phyloP scores from a whole-genome alignment of 306 rosid genomes.

The Prunus padus region DNA sequence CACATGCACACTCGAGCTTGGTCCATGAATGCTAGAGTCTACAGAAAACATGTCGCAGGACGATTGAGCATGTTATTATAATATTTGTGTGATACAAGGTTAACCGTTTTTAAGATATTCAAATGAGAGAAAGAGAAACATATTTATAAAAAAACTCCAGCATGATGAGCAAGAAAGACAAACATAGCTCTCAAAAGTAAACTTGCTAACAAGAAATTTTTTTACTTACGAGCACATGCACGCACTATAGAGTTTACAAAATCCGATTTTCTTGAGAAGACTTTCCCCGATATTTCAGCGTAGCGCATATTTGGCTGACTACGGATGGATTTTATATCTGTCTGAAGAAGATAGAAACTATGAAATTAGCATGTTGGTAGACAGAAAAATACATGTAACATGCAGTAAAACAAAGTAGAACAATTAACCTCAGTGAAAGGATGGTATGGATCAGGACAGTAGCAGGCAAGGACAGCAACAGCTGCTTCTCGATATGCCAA shows the following conservation, averaged over 20 bases:
- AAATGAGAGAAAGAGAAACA: too few relatives aligned
- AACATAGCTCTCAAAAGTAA: conserved; percentile 18
- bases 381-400: conserved; percentile 18
- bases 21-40: too few relatives aligned
- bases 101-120: too few relatives aligned
- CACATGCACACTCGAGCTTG: too few relatives aligned
- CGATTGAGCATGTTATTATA: too few relatives aligned
- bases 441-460: conserved; percentile 76
- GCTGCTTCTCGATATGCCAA: conserved; percentile 98
- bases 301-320: conserved; percentile 85
- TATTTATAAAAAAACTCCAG: too few relatives aligned
- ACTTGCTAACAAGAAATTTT: conserved; percentile 24
- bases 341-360: conserved; percentile 53
- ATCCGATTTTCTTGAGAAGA: conserved; percentile 80
- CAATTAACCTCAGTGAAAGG: conserved; percentile 64
- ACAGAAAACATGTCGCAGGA: too few relatives aligned
- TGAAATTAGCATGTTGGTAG: conserved; percentile 27
- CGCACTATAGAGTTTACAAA: conserved; percentile 78
- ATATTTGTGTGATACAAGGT: too few relatives aligned
- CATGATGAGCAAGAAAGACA: conserved; percentile 6
- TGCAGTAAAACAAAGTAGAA: conserved; percentile 13
- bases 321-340: conserved; percentile 75
- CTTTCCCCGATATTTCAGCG: conserved; percentile 62
- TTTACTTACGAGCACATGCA: conserved; percentile 96
- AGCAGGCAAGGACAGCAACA: conserved; percentile 89